A percentile compares a stretch with the other conserved stretches of the same genome.
phyloP scores from a whole-genome alignment of 176 grass and related monocot genomes.

The Triticum monococcum region DNA sequence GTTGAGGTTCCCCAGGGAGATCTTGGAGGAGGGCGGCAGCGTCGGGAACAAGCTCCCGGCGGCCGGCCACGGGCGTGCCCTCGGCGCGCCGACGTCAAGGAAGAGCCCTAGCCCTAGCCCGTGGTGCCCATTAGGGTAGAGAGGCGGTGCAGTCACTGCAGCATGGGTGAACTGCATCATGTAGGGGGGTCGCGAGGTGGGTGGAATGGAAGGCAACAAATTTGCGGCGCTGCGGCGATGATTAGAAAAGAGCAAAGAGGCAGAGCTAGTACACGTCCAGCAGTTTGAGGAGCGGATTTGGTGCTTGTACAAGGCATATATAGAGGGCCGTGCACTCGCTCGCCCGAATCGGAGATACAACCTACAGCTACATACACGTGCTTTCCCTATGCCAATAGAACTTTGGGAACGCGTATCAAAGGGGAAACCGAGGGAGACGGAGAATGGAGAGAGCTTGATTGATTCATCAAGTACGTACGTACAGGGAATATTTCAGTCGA shows the following conservation, averaged over 20 bases:
- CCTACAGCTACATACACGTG: constrained; percentile 48
- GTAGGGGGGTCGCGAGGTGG: constrained; percentile 38
- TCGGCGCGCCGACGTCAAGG: constrained; percentile 48
- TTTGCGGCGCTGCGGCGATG: constrained; percentile 9
- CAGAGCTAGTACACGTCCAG: constrained; percentile 50
- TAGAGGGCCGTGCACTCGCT: constrained; percentile 74
- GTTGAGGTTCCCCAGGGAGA: constrained; percentile 72
- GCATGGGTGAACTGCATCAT: constrained; percentile 94
- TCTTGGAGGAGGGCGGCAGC: constrained; percentile 41
- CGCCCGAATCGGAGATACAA: constrained; percentile 36
- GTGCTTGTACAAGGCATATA: constrained; percentile 97
- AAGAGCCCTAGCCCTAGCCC: constrained; percentile 52
- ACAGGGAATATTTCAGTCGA: constrained; percentile 72
- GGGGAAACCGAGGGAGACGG: constrained; percentile 25
- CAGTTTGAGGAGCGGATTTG: constrained; percentile 67
- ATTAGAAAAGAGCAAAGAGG: constrained; percentile 43
- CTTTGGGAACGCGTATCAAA: constrained; percentile 37
- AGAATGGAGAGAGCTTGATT: constrained; percentile 37
- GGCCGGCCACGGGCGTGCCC: constrained; percentile 37
- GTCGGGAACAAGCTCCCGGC: constrained; percentile 34
- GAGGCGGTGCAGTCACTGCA: constrained; percentile 53
- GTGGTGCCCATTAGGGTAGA: constrained; percentile 44
- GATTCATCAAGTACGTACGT: constrained; percentile 59
- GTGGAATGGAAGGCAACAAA: constrained; percentile 26
- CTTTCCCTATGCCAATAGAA: constrained; percentile 40